Evolutionary conservation across 2,329 filamentous ascomycete genomes (phyloP).

Genomic region (Salinomyces thailandicus): DNA sequence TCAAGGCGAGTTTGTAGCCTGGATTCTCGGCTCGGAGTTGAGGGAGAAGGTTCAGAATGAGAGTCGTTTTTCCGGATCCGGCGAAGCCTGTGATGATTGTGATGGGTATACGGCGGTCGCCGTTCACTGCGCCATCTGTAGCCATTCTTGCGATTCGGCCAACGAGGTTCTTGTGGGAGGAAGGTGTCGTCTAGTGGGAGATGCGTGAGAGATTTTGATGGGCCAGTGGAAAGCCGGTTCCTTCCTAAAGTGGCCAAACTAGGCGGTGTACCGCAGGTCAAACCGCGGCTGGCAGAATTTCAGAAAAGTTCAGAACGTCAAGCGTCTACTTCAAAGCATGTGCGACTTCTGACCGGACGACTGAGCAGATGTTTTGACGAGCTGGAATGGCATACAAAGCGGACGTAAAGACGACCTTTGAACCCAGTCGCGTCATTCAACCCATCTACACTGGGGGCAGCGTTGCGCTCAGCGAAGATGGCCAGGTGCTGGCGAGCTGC

Average conservation of each 20-base stretch:
- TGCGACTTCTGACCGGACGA: too few relatives aligned
- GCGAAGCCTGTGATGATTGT: conserved; percentile 95
- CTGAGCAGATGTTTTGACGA: too few relatives aligned
- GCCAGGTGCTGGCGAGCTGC: conserved; percentile 73
- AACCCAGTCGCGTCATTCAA: conserved; percentile 69
- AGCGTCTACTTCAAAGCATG: too few relatives aligned
- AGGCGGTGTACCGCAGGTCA: neutral
- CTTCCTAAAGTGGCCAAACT: neutral
- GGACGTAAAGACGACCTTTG: conserved; percentile 74
- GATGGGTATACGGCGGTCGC: conserved; percentile 56
- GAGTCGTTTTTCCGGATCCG: conserved; percentile 89
- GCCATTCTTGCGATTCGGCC: too few relatives aligned
- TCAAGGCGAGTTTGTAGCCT: conserved; percentile 80
- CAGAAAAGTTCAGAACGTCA: conserved; percentile 1
- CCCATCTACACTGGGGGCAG: conserved; percentile 91
- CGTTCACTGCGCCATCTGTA: neutral
- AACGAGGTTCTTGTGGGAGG: too few relatives aligned
- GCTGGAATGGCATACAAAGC: conserved; percentile 45
- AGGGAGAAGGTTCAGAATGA: conserved; percentile 86
- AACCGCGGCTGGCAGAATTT: neutral
- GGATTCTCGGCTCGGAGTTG: conserved; percentile 80
- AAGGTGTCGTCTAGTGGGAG: too few relatives aligned
- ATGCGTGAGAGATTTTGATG: too few relatives aligned
- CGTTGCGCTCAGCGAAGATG: conserved; percentile 70
- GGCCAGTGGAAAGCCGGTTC: too few relatives aligned